Conservation (phyloP, 371 early-diverging fungal genomes). For the Batkoa obscura region DNA sequence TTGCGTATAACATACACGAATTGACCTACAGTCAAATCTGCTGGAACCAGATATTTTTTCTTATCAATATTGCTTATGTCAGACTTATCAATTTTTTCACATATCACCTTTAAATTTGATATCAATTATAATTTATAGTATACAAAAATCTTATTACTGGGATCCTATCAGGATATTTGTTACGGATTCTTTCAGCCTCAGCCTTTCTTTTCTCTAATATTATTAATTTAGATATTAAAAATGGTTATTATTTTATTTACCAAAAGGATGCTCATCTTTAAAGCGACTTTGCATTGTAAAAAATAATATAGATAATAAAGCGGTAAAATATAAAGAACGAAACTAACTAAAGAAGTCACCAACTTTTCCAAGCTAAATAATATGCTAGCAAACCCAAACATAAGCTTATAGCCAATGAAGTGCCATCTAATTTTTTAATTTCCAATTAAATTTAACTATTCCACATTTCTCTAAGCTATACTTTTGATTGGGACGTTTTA, state of each 20-base stretch:
- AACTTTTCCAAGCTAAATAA: no score
- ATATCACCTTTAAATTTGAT: conserved; percentile 31
- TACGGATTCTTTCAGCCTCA: conserved; percentile 88
- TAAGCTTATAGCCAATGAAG: no score
- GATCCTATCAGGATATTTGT: conserved; percentile 94
- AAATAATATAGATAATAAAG: no score
- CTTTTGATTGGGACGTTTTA: no score
- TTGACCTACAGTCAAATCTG: conserved; percentile 92
- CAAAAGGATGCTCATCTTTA: conserved; percentile 90
- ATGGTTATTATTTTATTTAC: conserved; percentile 27
- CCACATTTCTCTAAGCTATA: no score
- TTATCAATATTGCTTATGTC: conserved; percentile 92
- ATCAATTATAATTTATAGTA: neutral
- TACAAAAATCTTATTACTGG: no score
- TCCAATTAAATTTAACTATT: no score
- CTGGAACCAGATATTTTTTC: conserved; percentile 95
- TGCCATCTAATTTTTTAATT: no score
- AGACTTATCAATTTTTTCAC: conserved; percentile 90
- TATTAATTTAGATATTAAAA: neutral
- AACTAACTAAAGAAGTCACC: no score
- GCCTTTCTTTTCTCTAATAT: conserved; percentile 78
- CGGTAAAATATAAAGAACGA: no score
- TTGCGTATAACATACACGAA: conserved; percentile 92
- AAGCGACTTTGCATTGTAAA: conserved; percentile 90
- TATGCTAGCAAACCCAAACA: no score